Percentiles rank a stretch among this genome's conserved stretches.
Evolutionary conservation across 768 basidiomycete species (phyloP).

Genomic region (Kwoniella botswanensis): DNA sequence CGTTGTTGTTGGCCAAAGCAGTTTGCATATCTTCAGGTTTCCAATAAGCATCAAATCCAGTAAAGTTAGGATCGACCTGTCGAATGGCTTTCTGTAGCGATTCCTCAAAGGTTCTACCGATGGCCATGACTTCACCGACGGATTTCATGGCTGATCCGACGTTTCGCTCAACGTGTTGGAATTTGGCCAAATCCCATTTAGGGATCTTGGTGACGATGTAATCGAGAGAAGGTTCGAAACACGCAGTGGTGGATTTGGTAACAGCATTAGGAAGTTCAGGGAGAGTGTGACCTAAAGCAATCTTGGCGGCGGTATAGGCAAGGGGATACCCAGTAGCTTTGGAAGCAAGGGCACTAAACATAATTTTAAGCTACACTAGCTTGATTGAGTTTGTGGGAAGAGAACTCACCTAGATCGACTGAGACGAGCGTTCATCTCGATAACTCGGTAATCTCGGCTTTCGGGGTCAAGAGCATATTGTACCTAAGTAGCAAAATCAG

Average conservation of each 20-base stretch:
- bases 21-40: conserved; percentile 81
- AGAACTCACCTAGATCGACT: conserved; percentile 71
- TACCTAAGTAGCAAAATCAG: conserved; percentile 60
- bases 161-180: conserved; percentile 89
- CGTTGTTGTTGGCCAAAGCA: conserved; percentile 82
- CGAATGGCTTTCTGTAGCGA: conserved; percentile 97
- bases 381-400: not conserved
- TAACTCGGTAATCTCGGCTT: conserved; percentile 93
- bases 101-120: conserved; percentile 98
- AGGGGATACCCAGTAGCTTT: conserved; percentile 99
- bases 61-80: conserved; percentile 94
- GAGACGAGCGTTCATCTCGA: conserved; percentile 91
- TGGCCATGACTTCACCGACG: conserved; percentile 99
- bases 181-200: conserved; percentile 99
- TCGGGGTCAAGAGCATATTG: conserved; percentile 96
- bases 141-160: conserved; percentile 99
- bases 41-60: conserved; percentile 95
- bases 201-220: conserved; percentile 99
- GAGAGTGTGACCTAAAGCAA: conserved; percentile 94
- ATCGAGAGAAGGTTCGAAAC: conserved; percentile 97
- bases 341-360: conserved; percentile 84
- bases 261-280: conserved; percentile 98
- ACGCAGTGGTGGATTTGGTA: conserved; percentile 98
- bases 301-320: conserved; percentile 98
- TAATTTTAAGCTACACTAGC: not conserved